Base-by-base conservation (phyloP, 1,284 basidiomycete genomes). In the Tausonia pullulans region DNA sequence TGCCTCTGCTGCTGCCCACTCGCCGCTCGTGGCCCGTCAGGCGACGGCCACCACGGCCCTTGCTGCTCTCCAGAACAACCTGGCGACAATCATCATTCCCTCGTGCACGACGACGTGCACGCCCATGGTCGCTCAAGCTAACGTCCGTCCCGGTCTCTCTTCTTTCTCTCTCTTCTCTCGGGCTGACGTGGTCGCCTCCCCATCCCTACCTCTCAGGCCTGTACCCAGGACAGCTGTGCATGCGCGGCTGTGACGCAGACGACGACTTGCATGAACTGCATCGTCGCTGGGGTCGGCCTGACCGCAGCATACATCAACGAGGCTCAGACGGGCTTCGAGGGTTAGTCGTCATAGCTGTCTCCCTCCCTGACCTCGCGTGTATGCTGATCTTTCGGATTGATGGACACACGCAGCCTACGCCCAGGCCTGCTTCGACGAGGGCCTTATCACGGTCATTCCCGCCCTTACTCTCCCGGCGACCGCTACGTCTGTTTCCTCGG, bases 181-280 rank as follows among this genome's bases (percentile, higher is more conserved):
- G 40, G 16, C 43, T 43, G n/a, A 46, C n/a, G 41, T 48, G 45
- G 14, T 16, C 49, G 11, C 5, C 10, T 46, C 40, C 39, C n/a
- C 45, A 3, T 27, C 8, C 46, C 41, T 4, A 45, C 44, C 41
- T 43, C 5, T 5, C 52, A 64, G 63, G 43, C 52, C 8, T 64
- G 63, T 49, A 64, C 58, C 4, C 51, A 59, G 13, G 63, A 64
- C 48, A n/a, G 9, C 13, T 64, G 63, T 40, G 51, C 63, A 0
- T 64, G 63, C 27, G 63, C 63, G 14, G 63, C 63, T 4, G 55
- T 52, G 4, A 39, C 52, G 9, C 51, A 54, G 58, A 64, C 63
- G 7, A 52, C 56, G 2, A 64, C 63, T 1, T 64, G 63, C 58
- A 60, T 64, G 63, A 64, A 64, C 52, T 64, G 63, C 48, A 13